Evolutionary conservation across 2,329 filamentous ascomycete species (phyloP), one percentile per base, ranked within the genome.

Genomic region (Calonectria naviculata): DNA sequence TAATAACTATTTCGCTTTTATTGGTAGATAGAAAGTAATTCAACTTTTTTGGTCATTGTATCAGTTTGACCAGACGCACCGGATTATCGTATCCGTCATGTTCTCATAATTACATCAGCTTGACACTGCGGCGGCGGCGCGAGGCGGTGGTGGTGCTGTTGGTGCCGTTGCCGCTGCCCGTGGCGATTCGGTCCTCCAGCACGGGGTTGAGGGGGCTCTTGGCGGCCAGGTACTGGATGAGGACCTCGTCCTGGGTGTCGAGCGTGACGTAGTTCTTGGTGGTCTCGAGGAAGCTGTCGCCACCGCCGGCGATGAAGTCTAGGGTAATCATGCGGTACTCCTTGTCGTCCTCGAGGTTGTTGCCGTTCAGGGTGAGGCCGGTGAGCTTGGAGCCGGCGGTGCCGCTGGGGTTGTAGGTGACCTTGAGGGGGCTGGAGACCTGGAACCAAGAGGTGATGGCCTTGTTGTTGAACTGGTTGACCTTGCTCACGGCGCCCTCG

Each of bases 241-340:
- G 83, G 0, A 90, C 87, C 75, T 90, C 85, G 49, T 89, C 89
- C 78, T 89, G 85, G 0, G 85, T 86, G 29, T 90, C 88, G 3
- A 90, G 83, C 7, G 82, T 84, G 34, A 85, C 80, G 52, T 87
- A 87, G 64, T 82, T 80, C 29, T 72, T 78, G 9, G 76, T 78
- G 1, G 74, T 47, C n/a, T 80, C 74, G 26, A 91, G 86, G 77
- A 92, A 89, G 76, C 91, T 92, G 75, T 93, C 91, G 17, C 91
- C 91, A 2, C 89, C 90, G 3, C 86, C 86, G 1, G 90, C 89
- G 0, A 93, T 74, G 74, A 92, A 93, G 75, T 93, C 91, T 1
- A 92, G 82, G 0, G 91, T 93, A 19, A 91, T 88, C 24, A 93
- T 80, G 13, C 84, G 86, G 79, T 93, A 93, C 31, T 85, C 82